Evolutionary conservation across 305 asterid species (phyloP).

Genomic region (Rubia tinctorum): DNA sequence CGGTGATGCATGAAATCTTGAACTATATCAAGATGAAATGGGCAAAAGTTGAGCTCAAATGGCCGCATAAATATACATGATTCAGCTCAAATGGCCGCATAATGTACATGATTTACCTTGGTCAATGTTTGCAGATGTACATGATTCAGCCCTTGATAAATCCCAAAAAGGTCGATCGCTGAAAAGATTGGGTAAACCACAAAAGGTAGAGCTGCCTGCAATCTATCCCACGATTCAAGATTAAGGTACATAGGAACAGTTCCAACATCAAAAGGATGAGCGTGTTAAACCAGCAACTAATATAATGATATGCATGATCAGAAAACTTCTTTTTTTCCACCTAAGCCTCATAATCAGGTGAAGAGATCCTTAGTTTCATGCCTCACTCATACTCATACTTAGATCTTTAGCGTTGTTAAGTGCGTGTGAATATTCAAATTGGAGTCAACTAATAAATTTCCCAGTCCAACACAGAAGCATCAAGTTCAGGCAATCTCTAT

Average conservation of each 20-base stretch:
- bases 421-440: not conserved
- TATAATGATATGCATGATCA: not conserved
- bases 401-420: not conserved
- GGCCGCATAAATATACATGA: too few relatives aligned
- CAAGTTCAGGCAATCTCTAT: not conserved
- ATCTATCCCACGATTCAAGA: conserved; percentile 37
- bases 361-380: not conserved
- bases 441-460: not conserved
- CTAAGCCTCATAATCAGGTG: not conserved
- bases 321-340: not conserved
- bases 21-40: not conserved
- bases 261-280: not conserved
- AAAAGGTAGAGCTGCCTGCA: conserved; percentile 78
- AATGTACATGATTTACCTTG: conserved; percentile 50
- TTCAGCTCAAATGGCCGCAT: not conserved
- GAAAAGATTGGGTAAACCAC: conserved; percentile 77
- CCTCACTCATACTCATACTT: not conserved
- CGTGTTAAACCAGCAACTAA: not conserved
- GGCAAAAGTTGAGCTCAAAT: not conserved
- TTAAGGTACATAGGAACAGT: conserved; percentile 17
- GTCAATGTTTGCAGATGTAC: conserved; percentile 94
- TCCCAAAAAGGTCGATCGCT: conserved; percentile 81
- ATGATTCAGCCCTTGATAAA: conserved; percentile 84
- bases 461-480: not conserved
- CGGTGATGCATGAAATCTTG: too few relatives aligned